Percentiles rank a stretch among this genome's conserved stretches.
phyloP scores from a whole-genome alignment of 2,329 filamentous ascomycete genomes.

The Penicillium brevicompactum region DNA sequence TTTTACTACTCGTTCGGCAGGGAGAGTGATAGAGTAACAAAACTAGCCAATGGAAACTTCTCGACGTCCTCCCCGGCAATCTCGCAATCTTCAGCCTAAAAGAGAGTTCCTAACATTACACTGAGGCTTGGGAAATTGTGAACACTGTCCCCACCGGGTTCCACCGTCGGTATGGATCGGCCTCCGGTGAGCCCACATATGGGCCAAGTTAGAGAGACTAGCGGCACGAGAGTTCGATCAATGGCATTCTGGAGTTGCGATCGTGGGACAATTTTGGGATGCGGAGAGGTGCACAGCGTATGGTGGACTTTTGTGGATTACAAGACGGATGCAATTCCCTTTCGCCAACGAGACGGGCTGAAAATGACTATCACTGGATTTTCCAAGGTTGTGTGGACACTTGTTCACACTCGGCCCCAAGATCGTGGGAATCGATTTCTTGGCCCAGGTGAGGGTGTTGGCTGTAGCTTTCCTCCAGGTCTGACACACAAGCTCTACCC shows the following conservation, averaged over 20 bases:
- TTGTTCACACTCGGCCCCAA: neutral
- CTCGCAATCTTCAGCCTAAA: neutral
- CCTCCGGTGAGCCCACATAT: constrained; percentile 3
- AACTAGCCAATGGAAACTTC: constrained; percentile 19
- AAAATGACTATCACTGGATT: neutral
- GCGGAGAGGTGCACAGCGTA: constrained; percentile 4
- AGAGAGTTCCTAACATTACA: neutral
- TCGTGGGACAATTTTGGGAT: constrained; percentile 3
- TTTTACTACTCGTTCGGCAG: neutral
- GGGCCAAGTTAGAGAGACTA: neutral
- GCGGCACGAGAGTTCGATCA: constrained; percentile 1
- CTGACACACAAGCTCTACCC: neutral
- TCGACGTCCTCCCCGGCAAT: constrained; percentile 1
- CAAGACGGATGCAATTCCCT: neutral
- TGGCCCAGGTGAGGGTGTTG: neutral
- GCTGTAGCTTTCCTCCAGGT: neutral
- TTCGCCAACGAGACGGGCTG: neutral
- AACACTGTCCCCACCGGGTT: constrained; percentile 3
- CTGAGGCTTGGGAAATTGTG: neutral
- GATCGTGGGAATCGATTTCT: neutral
- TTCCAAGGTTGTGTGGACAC: neutral
- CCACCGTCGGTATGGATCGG: constrained; percentile 1
- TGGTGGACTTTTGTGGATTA: neutral
- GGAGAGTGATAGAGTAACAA: neutral
- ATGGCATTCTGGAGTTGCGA: neutral